phyloP scores from a whole-genome alignment of 2,329 filamentous ascomycete genomes.

The Chaetothyriales sp. region DNA sequence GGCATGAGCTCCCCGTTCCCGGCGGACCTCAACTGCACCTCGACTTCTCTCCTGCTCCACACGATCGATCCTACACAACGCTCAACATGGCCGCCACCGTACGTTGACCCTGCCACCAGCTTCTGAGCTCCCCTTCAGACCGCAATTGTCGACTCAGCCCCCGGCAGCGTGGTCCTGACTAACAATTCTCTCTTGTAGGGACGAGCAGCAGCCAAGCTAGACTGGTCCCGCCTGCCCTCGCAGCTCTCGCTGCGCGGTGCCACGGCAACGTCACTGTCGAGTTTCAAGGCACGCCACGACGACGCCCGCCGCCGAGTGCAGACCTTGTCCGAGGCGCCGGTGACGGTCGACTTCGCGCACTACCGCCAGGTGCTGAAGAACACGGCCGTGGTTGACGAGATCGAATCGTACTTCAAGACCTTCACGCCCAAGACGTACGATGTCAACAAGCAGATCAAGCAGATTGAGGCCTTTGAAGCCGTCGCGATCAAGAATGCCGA shows the following conservation, averaged over 20 bases:
- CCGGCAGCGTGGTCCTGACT: slow-evolving; percentile 4
- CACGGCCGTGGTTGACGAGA: slow-evolving; percentile 86
- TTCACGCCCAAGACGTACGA: slow-evolving; percentile 95
- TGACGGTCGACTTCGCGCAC: slow-evolving; percentile 79
- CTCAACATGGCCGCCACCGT: slow-evolving; percentile 28
- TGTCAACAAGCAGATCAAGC: slow-evolving; percentile 85
- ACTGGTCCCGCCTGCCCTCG: slow-evolving; percentile 90
- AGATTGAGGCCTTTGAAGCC: slow-evolving; percentile 93
- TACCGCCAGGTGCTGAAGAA: slow-evolving; percentile 94
- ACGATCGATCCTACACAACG: slow-evolving; percentile 11
- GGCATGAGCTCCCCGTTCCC: neutral
- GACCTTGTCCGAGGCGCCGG: slow-evolving; percentile 67
- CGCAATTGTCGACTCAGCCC: neutral
- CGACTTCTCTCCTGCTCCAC: slow-evolving; percentile 18
- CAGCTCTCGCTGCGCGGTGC: slow-evolving; percentile 93
- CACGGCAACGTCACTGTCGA: slow-evolving; percentile 78
- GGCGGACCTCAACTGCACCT: neutral
- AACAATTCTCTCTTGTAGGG: slow-evolving; percentile 46
- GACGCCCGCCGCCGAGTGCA: slow-evolving; percentile 90
- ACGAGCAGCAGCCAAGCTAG: slow-evolving; percentile 97
- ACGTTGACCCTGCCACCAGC: slow-evolving; percentile 2
- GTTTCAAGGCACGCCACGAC: slow-evolving; percentile 99
- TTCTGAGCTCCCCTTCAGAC: neutral
- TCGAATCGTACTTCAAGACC: slow-evolving; percentile 82
- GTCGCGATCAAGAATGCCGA: slow-evolving; percentile 95